A percentile compares a stretch with the other conserved stretches of the same genome.
Conservation (phyloP, 805 yeast species). For the Debaryomyces maramus region DNA sequence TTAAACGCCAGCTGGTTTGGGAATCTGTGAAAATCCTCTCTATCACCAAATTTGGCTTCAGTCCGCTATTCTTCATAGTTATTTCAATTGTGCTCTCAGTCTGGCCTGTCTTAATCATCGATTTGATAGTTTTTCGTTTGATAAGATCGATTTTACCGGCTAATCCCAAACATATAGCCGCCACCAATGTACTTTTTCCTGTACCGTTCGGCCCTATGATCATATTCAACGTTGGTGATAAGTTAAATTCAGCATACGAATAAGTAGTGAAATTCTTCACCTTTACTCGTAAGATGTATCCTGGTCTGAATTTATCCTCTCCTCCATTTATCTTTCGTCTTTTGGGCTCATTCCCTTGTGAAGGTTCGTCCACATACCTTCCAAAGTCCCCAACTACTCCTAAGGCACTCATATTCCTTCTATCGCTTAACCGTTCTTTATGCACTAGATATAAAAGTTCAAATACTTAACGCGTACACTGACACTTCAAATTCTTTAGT, state of each 20-base stretch:
- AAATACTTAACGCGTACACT: neutral
- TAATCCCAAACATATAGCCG: slow-evolving; percentile 87
- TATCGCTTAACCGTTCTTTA: neutral
- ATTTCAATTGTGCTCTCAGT: slow-evolving; percentile 48
- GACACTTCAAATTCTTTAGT: neutral
- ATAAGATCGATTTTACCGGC: slow-evolving; percentile 76
- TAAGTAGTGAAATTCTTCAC: slow-evolving; percentile 70
- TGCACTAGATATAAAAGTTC: neutral
- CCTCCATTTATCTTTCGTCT: slow-evolving; percentile 6
- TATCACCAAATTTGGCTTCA: slow-evolving; percentile 37
- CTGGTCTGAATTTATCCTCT: slow-evolving; percentile 32
- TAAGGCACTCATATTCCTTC: slow-evolving; percentile 6
- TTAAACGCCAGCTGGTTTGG: slow-evolving; percentile 54
- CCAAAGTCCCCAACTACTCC: slow-evolving; percentile 8
- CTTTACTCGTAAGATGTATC: slow-evolving; percentile 50
- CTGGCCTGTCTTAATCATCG: slow-evolving; percentile 73
- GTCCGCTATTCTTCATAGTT: slow-evolving; percentile 42
- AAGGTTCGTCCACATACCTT: slow-evolving; percentile 4
- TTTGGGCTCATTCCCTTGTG: slow-evolving; percentile 1
- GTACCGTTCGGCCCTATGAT: slow-evolving; percentile 97
- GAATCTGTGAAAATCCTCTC: slow-evolving; percentile 47
- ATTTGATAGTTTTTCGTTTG: slow-evolving; percentile 65
- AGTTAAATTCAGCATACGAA: slow-evolving; percentile 62
- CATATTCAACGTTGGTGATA: slow-evolving; percentile 85
- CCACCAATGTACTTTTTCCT: slow-evolving; percentile 90